Conservation (phyloP, 2,329 filamentous ascomycete genomes). For the Neonectria sp. region DNA sequence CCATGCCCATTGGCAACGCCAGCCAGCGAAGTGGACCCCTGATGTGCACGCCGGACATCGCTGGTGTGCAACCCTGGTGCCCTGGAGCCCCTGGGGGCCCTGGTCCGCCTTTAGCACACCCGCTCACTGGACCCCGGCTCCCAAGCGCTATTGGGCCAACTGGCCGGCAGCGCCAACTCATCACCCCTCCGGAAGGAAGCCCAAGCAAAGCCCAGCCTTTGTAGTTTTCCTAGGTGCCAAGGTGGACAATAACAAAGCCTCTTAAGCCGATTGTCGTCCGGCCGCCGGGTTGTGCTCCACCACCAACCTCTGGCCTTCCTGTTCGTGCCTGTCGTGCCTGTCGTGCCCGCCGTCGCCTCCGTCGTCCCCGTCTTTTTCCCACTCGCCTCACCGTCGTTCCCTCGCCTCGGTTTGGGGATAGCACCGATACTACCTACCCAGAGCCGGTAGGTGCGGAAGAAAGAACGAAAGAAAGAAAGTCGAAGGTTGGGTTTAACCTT, state of each 20-base stretch:
- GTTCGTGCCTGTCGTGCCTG: not conserved
- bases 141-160: slow-evolving; percentile 53
- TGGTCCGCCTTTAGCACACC: slow-evolving; percentile 37
- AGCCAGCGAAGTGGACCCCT: slow-evolving; percentile 3
- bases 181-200: slow-evolving; percentile 43
- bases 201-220: slow-evolving; percentile 32
- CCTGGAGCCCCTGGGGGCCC: slow-evolving; percentile 5
- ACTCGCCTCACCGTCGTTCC: slow-evolving; percentile 10
- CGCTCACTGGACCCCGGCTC: slow-evolving; percentile 44
- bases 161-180: slow-evolving; percentile 58
- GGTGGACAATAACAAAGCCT: slow-evolving; percentile 54
- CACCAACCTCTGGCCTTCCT: slow-evolving; percentile 23
- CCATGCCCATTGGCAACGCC: slow-evolving; percentile 24
- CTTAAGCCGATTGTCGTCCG: slow-evolving; percentile 33
- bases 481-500: slow-evolving; percentile 4
- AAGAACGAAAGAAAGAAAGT: not conserved
- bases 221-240: slow-evolving; percentile 30
- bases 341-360: not conserved
- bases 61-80: slow-evolving; percentile 4
- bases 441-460: not conserved
- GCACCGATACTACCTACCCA: not conserved
- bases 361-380: slow-evolving; percentile 2
- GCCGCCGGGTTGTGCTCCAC: slow-evolving; percentile 16
- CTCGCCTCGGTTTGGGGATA: slow-evolving; percentile 17
- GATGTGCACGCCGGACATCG: not conserved